A percentile compares a stretch with the other conserved stretches of the same genome.
Evolutionary conservation across 805 yeast species (phyloP).

Genomic region (Jamesozyma rosinii): DNA sequence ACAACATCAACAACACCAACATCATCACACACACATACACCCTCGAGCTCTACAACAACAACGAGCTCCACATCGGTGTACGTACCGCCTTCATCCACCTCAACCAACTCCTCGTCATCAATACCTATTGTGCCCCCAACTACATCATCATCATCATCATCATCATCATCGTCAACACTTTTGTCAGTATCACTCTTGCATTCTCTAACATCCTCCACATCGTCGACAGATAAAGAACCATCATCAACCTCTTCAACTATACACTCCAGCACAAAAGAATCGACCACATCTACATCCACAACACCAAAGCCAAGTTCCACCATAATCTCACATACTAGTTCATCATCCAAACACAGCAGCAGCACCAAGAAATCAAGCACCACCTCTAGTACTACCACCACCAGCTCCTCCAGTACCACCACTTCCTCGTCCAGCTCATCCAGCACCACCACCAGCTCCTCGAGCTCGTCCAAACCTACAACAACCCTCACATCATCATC

Average conservation of each 20-base stretch:
- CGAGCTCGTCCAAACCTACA: neutral
- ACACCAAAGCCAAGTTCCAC: constrained; percentile 5
- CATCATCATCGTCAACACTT: constrained; percentile 3
- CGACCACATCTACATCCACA: constrained; percentile 4
- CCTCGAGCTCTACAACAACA: too few species aligned
- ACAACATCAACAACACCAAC: neutral
- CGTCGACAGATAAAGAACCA: neutral
- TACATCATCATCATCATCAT: constrained; percentile 1
- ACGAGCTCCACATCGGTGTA: neutral
- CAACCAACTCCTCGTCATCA: neutral
- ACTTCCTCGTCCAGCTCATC: neutral
- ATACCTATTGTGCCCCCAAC: constrained; percentile 1
- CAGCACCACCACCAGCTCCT: neutral
- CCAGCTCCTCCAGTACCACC: neutral
- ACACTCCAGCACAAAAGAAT: neutral
- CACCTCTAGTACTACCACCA: neutral
- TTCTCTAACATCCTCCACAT: neutral
- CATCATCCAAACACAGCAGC: constrained; percentile 1
- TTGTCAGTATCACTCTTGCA: constrained; percentile 3
- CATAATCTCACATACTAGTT: neutral
- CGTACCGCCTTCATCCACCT: neutral
- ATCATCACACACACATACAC: too few species aligned
- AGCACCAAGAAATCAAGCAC: constrained; percentile 8
- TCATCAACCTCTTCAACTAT: constrained; percentile 1
- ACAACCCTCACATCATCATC: neutral